A percentile compares a stretch with the other conserved stretches of the same genome.
These are phyloP conservation scores for Prasinococcaceae sp. DNA, from an alignment of 139 green algal genomes.

Conservation along the genomic window DNA sequence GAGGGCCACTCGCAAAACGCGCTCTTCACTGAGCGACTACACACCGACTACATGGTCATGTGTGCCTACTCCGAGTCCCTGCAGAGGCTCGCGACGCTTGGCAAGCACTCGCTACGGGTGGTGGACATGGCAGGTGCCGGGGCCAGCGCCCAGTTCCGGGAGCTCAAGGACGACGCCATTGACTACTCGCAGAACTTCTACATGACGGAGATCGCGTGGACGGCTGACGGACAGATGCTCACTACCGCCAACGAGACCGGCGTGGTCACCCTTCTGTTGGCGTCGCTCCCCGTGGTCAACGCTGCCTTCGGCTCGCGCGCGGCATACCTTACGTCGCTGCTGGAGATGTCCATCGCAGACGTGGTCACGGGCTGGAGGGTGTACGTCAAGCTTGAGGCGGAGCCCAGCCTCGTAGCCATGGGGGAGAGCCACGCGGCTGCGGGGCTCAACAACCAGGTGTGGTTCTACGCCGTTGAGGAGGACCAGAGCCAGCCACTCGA, in stretches of 20 bases:
- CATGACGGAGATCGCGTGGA: slow-evolving; percentile 35
- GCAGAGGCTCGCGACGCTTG: too few relatives aligned
- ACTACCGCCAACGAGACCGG: slow-evolving; percentile 31
- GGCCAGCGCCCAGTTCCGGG: background rate
- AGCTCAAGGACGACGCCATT: slow-evolving; percentile 34
- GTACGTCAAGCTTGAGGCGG: slow-evolving; percentile 30
- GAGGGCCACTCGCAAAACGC: too few relatives aligned
- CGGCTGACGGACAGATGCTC: slow-evolving; percentile 44
- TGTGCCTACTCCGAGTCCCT: too few relatives aligned
- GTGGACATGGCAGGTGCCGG: too few relatives aligned
- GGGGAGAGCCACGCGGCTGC: slow-evolving; percentile 45
- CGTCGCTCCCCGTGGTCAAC: slow-evolving; percentile 44
- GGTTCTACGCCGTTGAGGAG: slow-evolving; percentile 39
- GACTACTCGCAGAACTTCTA: slow-evolving; percentile 33
- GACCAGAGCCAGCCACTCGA: slow-evolving; percentile 9
- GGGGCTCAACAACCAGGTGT: slow-evolving; percentile 54
- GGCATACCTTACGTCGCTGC: slow-evolving; percentile 42
- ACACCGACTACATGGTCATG: too few relatives aligned
- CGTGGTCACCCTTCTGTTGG: slow-evolving; percentile 38
- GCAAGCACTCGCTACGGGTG: too few relatives aligned
- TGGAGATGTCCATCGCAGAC: slow-evolving; percentile 39
- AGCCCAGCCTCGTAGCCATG: slow-evolving; percentile 49
- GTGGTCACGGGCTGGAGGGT: background rate
- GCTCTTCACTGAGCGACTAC: too few relatives aligned
- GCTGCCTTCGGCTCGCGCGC: slow-evolving; percentile 24